Percentiles rank a stretch among this genome's conserved stretches.
Conservation (phyloP, 2,329 filamentous ascomycete species). For the Hypomyces perniciosus region DNA sequence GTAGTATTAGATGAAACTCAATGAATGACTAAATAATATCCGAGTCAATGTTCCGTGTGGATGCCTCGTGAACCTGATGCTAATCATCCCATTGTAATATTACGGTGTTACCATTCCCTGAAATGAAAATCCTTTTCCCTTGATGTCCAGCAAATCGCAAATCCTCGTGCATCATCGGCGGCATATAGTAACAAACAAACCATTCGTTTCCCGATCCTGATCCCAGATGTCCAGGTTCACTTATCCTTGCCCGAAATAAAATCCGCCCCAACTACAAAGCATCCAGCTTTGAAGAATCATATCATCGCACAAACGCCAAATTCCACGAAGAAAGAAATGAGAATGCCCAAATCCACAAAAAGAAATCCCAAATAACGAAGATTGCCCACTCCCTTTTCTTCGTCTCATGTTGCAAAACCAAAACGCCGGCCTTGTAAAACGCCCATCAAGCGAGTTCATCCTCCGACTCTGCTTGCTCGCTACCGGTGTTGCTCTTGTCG, state of each 20-base stretch:
- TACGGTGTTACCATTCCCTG: background rate
- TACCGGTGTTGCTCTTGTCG: background rate
- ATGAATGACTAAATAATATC: too few relatives aligned
- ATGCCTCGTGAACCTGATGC: too few relatives aligned
- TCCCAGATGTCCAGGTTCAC: background rate
- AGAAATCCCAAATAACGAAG: background rate
- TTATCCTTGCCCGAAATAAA: background rate
- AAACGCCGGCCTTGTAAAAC: background rate
- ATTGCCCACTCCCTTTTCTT: background rate
- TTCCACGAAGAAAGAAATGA: background rate
- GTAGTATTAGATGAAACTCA: too few relatives aligned
- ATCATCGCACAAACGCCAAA: background rate
- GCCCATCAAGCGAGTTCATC: constrained; percentile 11
- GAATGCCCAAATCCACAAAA: background rate
- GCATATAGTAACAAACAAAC: background rate
- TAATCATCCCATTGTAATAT: too few relatives aligned
- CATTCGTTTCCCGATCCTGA: background rate
- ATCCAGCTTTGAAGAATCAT: background rate
- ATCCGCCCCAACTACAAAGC: background rate
- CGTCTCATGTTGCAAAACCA: too few relatives aligned
- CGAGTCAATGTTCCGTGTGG: too few relatives aligned
- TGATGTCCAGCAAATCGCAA: background rate
- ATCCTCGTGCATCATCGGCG: background rate
- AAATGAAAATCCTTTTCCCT: background rate
- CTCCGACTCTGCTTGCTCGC: constrained; percentile 1